A percentile compares a stretch with the other conserved stretches of the same genome.
Conservation (phyloP, 179 eudicot species). For the Spinacia oleracea region DNA sequence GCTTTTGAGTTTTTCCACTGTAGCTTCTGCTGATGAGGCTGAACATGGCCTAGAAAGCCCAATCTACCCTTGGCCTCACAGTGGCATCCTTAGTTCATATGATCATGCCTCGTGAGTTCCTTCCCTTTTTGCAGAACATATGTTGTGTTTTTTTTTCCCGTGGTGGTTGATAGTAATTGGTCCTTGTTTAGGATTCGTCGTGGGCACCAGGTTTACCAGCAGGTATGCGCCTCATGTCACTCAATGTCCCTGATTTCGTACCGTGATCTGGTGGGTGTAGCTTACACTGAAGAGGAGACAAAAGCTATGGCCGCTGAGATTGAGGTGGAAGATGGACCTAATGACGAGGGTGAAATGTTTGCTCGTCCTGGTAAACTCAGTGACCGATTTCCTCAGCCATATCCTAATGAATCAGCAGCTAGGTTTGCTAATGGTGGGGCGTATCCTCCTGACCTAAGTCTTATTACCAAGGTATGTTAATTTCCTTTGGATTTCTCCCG, state of each 20-base stretch:
- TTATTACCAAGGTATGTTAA: conserved; percentile 70
- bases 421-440: conserved; percentile 99
- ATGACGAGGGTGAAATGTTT: conserved; percentile 97
- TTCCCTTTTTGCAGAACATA: not conserved
- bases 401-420: conserved; percentile 85
- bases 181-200: conserved; percentile 72
- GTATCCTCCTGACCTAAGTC: conserved; percentile 94
- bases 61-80: conserved; percentile 79
- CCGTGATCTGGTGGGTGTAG: conserved; percentile 97
- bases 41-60: conserved; percentile 70
- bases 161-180: conserved; percentile 1
- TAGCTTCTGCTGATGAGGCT: conserved; percentile 83
- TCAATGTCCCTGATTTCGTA: conserved; percentile 87
- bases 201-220: conserved; percentile 95
- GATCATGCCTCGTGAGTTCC: conserved; percentile 80
- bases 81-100: conserved; percentile 78
- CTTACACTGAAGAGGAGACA: conserved; percentile 90
- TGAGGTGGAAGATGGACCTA: conserved; percentile 95
- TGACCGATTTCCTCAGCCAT: conserved; percentile 86
- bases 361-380: conserved; percentile 91
- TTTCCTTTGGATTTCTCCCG: conserved; percentile 10
- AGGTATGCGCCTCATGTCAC: conserved; percentile 98
- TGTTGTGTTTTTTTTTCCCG: not conserved
- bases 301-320: conserved; percentile 99
- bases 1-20: conserved; percentile 58